Base-by-base conservation (phyloP, 768 basidiomycete genomes). In the Leccinellum rugosiceps region DNA sequence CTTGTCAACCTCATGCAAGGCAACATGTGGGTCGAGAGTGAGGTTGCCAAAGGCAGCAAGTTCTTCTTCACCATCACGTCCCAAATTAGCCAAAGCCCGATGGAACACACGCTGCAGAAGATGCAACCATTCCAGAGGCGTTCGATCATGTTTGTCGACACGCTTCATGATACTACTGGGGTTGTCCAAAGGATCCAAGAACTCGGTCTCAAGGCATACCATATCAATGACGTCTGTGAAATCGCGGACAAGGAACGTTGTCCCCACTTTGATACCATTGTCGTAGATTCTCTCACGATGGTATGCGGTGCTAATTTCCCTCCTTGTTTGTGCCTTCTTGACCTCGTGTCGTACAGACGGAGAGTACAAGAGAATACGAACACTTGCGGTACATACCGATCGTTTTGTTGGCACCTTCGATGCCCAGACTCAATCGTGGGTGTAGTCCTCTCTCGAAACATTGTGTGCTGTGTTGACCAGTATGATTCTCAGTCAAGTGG, bases 11-110 rank as follows among this genome's bases (percentile, higher is more conserved):
- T 99, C 65, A 99, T 99, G 97, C 86, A 92, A 65, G 97, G 97
- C 47, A 92, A 96, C 67, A 92, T 99, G 81, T 99, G 97, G 97
- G 97, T 99, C 21, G 92, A 97, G 75, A 90, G 88, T 59, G 94
- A 96, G 71, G 91, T 96, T 58, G 82, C 89, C 47, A 89, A 92
- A 64, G 97, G 97, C 26, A 91, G 87, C 76, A 88, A 87, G 73
- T 96, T 98, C 83, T 96, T 90, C 84, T 98, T 98, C 79, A 95
- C 94, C 26, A 93, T 95, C 75, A 87, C 87, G 6, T 93, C 88
- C 25, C 88, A 89, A 74, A 87, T 92, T 65, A 87, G 85, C 62
- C 83, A 85, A 55, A 83, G 84, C 64, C 80, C 87, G 11, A 79
- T 90, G 70, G 93, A 94, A 53, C 78, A 76, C 58, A 88, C 86